Evolutionary conservation across 345 rosid species (phyloP).

Genomic region (Brassica incana): DNA sequence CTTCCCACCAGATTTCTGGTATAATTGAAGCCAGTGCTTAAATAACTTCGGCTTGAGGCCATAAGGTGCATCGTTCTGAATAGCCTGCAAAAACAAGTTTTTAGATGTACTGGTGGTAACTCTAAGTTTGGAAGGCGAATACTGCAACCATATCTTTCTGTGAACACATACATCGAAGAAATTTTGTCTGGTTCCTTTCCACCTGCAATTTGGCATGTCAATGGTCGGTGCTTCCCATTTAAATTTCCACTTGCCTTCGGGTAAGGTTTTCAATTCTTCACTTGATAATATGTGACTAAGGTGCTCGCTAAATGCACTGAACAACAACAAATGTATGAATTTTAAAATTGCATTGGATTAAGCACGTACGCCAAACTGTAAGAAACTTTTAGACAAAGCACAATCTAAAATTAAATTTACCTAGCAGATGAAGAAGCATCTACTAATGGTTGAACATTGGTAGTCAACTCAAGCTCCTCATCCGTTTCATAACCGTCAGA

Average conservation of each 20-base stretch:
- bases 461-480: slow-evolving; percentile 44
- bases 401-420: slow-evolving; percentile 36
- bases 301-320: slow-evolving; percentile 70
- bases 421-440: slow-evolving; percentile 42
- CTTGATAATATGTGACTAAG: slow-evolving; percentile 58
- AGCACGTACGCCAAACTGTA: background rate
- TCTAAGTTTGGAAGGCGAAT: background rate
- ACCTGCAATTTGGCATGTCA: slow-evolving; percentile 67
- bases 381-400: background rate
- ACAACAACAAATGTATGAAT: background rate
- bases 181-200: slow-evolving; percentile 69
- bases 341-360: background rate
- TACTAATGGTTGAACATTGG: slow-evolving; percentile 32
- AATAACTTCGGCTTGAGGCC: slow-evolving; percentile 72
- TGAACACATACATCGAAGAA: slow-evolving; percentile 55
- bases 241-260: slow-evolving; percentile 62
- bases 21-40: slow-evolving; percentile 73
- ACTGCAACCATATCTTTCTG: background rate
- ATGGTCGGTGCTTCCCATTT: slow-evolving; percentile 71
- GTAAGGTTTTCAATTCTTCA: slow-evolving; percentile 53
- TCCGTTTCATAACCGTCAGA: slow-evolving; percentile 45
- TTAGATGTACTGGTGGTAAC: background rate
- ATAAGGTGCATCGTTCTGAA: slow-evolving; percentile 39
- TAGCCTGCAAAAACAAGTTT: slow-evolving; percentile 46
- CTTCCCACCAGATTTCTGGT: slow-evolving; percentile 57